phyloP scores from a whole-genome alignment of 1,139 yeast species.

The Candida buenavistaensis region DNA sequence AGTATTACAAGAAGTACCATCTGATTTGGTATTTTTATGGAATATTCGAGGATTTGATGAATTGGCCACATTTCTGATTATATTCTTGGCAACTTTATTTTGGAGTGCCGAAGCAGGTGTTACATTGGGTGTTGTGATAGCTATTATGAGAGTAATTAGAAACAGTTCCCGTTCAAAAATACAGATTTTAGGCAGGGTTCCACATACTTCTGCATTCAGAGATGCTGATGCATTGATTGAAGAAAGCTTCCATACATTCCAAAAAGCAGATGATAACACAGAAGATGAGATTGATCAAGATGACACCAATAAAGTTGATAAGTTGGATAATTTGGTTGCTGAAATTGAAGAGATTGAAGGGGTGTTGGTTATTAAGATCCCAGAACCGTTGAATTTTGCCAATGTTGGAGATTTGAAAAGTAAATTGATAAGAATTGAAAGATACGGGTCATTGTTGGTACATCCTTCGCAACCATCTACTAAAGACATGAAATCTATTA shows the following conservation, averaged over 20 bases:
- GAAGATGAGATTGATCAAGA: slow-evolving; percentile 4
- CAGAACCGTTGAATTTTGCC: slow-evolving; percentile 91
- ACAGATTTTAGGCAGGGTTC: slow-evolving; percentile 34
- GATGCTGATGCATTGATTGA: slow-evolving; percentile 38
- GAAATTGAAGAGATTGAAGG: slow-evolving; percentile 67
- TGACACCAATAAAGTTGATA: slow-evolving; percentile 8
- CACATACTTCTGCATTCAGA: slow-evolving; percentile 31
- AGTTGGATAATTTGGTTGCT: slow-evolving; percentile 22
- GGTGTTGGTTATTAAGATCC: slow-evolving; percentile 79
- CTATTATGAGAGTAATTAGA: slow-evolving; percentile 28
- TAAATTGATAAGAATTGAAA: slow-evolving; percentile 72
- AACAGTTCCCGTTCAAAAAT: slow-evolving; percentile 31
- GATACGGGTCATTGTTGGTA: slow-evolving; percentile 76
- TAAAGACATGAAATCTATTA: slow-evolving; percentile 23
- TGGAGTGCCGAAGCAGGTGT: slow-evolving; percentile 39
- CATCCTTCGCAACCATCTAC: slow-evolving; percentile 60
- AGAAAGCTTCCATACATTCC: slow-evolving; percentile 26
- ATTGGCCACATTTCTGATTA: slow-evolving; percentile 22
- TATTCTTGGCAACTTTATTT: slow-evolving; percentile 26
- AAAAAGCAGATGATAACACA: slow-evolving; percentile 7
- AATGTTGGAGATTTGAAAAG: slow-evolving; percentile 81
- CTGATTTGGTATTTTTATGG: slow-evolving; percentile 30
- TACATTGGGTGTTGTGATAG: slow-evolving; percentile 27
- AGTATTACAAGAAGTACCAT: slow-evolving; percentile 34
- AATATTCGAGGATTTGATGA: slow-evolving; percentile 33